A percentile compares a stretch with the other conserved stretches of the same genome.
These are phyloP conservation scores for Bryopsis sp. DNA, from an alignment of 139 green algal genomes.

Conservation along the genomic window DNA sequence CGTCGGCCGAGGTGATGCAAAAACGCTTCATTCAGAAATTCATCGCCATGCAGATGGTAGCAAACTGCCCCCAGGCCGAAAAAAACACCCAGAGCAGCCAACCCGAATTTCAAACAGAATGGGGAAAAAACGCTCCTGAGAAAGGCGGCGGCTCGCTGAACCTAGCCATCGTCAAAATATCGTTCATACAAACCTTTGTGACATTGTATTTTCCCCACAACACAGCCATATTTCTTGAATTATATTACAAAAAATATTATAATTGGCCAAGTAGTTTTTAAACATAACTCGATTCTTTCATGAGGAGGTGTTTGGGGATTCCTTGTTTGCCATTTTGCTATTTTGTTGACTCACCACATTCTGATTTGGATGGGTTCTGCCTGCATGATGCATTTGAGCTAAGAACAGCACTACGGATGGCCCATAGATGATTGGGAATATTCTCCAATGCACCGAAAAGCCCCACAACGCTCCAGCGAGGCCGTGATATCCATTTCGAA, in stretches of 20 bases:
- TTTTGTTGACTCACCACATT: background rate
- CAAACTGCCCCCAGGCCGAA: slow-evolving; percentile 33
- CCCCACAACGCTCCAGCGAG: slow-evolving; percentile 51
- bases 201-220: no score
- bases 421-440: slow-evolving; percentile 88
- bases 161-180: no score
- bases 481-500: slow-evolving; percentile 25
- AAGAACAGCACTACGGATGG: slow-evolving; percentile 58
- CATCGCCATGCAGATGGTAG: slow-evolving; percentile 52
- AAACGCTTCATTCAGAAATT: slow-evolving; percentile 72
- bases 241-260: no score
- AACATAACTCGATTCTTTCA: no score
- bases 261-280: no score
- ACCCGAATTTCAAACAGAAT: no score
- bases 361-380: background rate
- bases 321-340: background rate
- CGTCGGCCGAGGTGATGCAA: slow-evolving; percentile 67
- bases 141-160: slow-evolving; percentile 16
- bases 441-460: slow-evolving; percentile 78
- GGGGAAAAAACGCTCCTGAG: no score
- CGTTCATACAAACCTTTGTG: no score
- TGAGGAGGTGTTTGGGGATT: no score
- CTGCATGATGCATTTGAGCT: background rate
- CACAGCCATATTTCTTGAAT: no score
- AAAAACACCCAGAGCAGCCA: slow-evolving; percentile 36